Percentiles rank a stretch among this genome's conserved stretches.
Conservation (phyloP, 164 flowering plant genomes). For the Umbilicus rupestris region DNA sequence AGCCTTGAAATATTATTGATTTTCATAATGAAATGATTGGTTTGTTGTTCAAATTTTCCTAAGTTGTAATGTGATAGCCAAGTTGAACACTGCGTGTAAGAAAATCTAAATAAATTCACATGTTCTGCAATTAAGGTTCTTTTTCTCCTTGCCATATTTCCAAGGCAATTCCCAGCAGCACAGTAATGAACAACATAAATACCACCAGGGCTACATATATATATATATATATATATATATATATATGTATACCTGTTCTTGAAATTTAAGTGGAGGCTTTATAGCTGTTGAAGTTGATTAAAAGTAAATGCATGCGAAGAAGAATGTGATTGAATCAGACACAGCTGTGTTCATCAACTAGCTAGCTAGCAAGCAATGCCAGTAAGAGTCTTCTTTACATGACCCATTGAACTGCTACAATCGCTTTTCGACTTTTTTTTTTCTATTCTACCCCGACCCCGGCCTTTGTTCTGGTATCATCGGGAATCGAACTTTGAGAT, state of each 20-base stretch:
- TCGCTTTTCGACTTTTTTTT: neutral
- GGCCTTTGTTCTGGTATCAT: no score
- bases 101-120: neutral
- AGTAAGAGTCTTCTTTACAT: neutral
- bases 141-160: neutral
- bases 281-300: neutral
- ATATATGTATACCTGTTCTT: neutral
- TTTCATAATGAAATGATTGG: no score
- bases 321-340: slow-evolving; percentile 2
- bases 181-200: neutral
- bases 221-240: neutral
- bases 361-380: neutral
- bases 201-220: neutral
- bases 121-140: neutral
- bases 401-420: neutral
- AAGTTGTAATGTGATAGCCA: neutral
- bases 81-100: neutral
- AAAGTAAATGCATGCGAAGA: slow-evolving; percentile 7
- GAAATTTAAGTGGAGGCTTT: neutral
- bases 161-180: neutral
- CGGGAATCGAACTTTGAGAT: neutral
- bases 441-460: no score
- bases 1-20: no score
- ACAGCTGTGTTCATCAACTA: slow-evolving; percentile 2
- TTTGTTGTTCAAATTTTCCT: neutral